These are phyloP conservation scores for Sporothrix pseudoabietina DNA, from an alignment of 2,329 filamentous ascomycete genomes.

Conservation along the genomic window DNA sequence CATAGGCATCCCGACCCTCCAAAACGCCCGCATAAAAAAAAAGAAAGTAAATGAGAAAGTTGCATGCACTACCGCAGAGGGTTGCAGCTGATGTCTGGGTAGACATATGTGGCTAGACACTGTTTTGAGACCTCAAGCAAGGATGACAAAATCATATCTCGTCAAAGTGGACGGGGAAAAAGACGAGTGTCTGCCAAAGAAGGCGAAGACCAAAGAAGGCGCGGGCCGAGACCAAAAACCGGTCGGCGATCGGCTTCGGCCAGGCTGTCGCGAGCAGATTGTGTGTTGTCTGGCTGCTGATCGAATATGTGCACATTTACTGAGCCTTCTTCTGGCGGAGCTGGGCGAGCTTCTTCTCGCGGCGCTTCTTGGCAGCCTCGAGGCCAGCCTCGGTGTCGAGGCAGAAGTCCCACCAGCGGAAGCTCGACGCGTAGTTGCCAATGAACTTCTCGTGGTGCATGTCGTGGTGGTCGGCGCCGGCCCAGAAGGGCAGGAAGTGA, in stretches of 20 bases:
- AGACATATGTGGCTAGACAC: background rate
- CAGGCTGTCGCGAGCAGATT: background rate
- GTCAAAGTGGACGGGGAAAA: background rate
- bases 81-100: background rate
- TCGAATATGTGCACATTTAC: conserved; percentile 43
- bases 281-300: background rate
- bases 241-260: background rate
- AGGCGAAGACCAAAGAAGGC: background rate
- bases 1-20: conserved; percentile 25
- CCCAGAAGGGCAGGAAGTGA: conserved; percentile 94
- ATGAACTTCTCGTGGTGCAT: conserved; percentile 98
- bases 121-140: background rate
- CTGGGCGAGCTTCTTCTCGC: conserved; percentile 72
- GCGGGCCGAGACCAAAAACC: background rate
- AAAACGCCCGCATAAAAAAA: conserved; percentile 28
- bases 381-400: conserved; percentile 92
- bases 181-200: background rate
- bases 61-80: background rate
- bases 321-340: conserved; percentile 69
- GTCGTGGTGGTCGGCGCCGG: conserved; percentile 94
- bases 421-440: conserved; percentile 96
- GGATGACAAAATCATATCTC: background rate
- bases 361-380: conserved; percentile 80
- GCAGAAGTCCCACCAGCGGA: conserved; percentile 97
- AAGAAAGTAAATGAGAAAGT: background rate